Conservation (phyloP, 2,329 filamentous ascomycete genomes). For the Colletotrichum tofieldiae region DNA sequence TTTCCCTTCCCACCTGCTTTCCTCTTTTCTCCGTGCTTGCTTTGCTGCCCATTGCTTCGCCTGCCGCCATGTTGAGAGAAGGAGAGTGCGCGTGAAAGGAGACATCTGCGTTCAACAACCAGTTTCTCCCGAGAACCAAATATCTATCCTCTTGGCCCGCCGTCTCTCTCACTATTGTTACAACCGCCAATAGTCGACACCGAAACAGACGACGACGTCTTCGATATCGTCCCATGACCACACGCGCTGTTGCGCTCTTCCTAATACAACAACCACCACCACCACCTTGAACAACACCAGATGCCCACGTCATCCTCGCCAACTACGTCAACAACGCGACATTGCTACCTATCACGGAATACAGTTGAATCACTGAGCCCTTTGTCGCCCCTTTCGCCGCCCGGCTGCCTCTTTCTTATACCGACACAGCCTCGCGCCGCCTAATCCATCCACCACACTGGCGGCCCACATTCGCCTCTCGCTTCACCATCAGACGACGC, state of each 20-base stretch:
- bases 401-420: slow-evolving; percentile 29
- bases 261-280: slow-evolving; percentile 5
- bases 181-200: slow-evolving; percentile 2
- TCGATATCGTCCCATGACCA: slow-evolving; percentile 26
- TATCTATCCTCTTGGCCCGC: not conserved
- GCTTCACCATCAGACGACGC: slow-evolving; percentile 28
- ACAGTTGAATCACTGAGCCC: not conserved
- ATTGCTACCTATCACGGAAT: not conserved
- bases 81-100: slow-evolving; percentile 11
- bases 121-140: not conserved
- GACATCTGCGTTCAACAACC: slow-evolving; percentile 6
- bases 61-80: slow-evolving; percentile 16
- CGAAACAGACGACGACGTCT: slow-evolving; percentile 1
- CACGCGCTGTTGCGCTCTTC: slow-evolving; percentile 6
- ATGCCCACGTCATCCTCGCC: slow-evolving; percentile 12
- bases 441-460: slow-evolving; percentile 23
- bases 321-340: not conserved
- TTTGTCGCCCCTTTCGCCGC: slow-evolving; percentile 34
- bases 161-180: not conserved
- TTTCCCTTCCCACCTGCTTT: slow-evolving; percentile 2
- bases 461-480: slow-evolving; percentile 22
- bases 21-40: slow-evolving; percentile 3
- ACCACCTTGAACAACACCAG: not conserved
- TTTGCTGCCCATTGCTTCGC: slow-evolving; percentile 3
- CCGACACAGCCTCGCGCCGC: slow-evolving; percentile 33